phyloP scores from a whole-genome alignment of 495 filamentous ascomycete species.

The Trichoderma parareesei region DNA sequence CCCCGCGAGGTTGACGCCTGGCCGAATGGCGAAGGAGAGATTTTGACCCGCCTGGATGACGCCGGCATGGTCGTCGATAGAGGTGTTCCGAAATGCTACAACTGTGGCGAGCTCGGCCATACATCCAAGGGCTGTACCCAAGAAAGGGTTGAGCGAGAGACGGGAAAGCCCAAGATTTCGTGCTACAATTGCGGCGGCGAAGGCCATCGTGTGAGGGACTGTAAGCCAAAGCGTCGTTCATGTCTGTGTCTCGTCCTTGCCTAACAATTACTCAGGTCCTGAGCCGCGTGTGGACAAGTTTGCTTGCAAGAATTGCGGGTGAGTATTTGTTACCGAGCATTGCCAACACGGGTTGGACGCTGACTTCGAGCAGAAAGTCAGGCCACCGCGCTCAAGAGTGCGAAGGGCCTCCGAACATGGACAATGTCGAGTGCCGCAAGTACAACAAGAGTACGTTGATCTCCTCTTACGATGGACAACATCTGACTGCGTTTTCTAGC shows the following conservation, averaged over 20 bases:
- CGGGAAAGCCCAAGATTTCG: slow-evolving; percentile 45
- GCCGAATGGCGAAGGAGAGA: slow-evolving; percentile 59
- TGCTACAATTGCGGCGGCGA: slow-evolving; percentile 67
- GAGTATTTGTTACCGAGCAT: slow-evolving; percentile 20
- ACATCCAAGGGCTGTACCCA: slow-evolving; percentile 55
- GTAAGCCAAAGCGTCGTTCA: slow-evolving; percentile 30
- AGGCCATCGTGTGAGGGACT: slow-evolving; percentile 67
- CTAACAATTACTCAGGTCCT: slow-evolving; percentile 34
- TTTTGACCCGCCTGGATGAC: slow-evolving; percentile 62
- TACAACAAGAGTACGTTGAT: slow-evolving; percentile 41
- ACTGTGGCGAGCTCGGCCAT: slow-evolving; percentile 73
- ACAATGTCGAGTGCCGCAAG: slow-evolving; percentile 53
- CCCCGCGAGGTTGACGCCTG: slow-evolving; percentile 51
- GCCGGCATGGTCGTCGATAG: slow-evolving; percentile 64
- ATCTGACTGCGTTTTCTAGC: slow-evolving; percentile 31
- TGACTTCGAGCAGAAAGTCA: slow-evolving; percentile 24
- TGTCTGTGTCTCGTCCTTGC: slow-evolving; percentile 14
- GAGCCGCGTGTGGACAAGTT: slow-evolving; percentile 46
- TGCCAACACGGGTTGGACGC: not conserved
- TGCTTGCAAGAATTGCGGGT: slow-evolving; percentile 80
- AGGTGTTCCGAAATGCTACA: slow-evolving; percentile 56
- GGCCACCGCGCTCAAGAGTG: slow-evolving; percentile 36
- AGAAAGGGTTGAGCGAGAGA: slow-evolving; percentile 40
- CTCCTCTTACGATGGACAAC: not conserved
- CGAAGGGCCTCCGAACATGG: slow-evolving; percentile 56